Evolutionary conservation across 2,329 filamentous ascomycete genomes (phyloP), one percentile per base, ranked within the genome.

Genomic region (Akanthomyces dipterigenus): DNA sequence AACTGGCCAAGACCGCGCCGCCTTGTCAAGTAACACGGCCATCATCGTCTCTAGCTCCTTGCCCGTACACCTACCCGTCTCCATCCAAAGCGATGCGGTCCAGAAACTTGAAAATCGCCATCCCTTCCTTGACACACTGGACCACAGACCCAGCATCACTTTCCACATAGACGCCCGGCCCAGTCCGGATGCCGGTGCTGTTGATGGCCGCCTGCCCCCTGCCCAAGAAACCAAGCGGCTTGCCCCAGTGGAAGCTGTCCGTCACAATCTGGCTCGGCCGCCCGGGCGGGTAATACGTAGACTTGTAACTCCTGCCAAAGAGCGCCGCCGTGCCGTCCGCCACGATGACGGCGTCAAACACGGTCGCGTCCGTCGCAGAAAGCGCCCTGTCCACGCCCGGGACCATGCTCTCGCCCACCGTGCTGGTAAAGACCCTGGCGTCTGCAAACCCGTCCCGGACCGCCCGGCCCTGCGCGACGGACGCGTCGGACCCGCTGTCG

Each of bases 221-320:
- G 14, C 85, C 87, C 1, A 89, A 65, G 31, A 82, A 83, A 16
- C 78, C 87, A 26, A 91, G 76, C 0, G 88, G 85, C 78, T 91
- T 91, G 4, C 87, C 88, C 77, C 85, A 91, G 26, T 82, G 76
- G 74, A 85, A 91, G 0, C 79, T 83, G 67, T 87, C 82, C 18
- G 78, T 70, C 20, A 90, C 70, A 55, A 91, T 87, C 75, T 88
- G 81, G 2, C 80, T 72, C 0, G 88, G 88, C 0, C 87, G 79
- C 1, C 84, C 84, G 2, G 80, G 76, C 1, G 88, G 88, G 71
- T 82, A 91, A 7, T 90, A 75, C 0, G 84, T 77, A 3, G 80
- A 82, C 24, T 71, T 71, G 20, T 70, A 70, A 20, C 71, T 70
- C 5, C 69, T 65, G 9, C 68, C 66, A 66, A 90, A 88, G 16